These are phyloP conservation scores for Candida hispaniensis DNA, from an alignment of 805 yeast species.

Conservation along the genomic window DNA sequence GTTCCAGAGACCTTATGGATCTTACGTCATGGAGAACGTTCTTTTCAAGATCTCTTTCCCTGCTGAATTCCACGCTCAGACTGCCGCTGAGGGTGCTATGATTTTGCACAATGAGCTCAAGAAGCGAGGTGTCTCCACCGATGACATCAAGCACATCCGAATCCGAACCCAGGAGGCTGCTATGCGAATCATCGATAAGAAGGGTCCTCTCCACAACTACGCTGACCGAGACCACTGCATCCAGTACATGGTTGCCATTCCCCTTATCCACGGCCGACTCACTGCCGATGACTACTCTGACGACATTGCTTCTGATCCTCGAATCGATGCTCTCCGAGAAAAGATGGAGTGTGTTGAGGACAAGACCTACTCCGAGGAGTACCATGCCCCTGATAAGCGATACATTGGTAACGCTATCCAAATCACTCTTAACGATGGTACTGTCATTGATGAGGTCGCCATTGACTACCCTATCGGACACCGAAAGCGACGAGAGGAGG, in stretches of 20 bases:
- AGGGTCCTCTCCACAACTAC: conserved; percentile 49
- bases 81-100: conserved; percentile 51
- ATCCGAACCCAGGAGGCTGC: conserved; percentile 55
- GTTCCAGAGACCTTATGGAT: conserved; percentile 45
- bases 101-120: conserved; percentile 33
- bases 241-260: conserved; percentile 52
- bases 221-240: conserved; percentile 59
- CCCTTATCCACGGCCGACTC: conserved; percentile 43
- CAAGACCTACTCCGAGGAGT: conserved; percentile 38
- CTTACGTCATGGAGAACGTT: conserved; percentile 54
- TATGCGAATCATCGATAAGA: conserved; percentile 47
- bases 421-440: conserved; percentile 44
- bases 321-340: conserved; percentile 40
- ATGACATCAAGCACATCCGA: conserved; percentile 40
- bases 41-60: conserved; percentile 53
- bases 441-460: conserved; percentile 40
- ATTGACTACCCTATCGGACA: conserved; percentile 53
- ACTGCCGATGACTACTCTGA: conserved; percentile 51
- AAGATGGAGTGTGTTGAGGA: conserved; percentile 49
- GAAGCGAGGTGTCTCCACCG: conserved; percentile 34
- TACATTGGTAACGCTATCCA: conserved; percentile 46
- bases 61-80: conserved; percentile 57
- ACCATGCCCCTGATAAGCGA: conserved; percentile 47
- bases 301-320: conserved; percentile 40
- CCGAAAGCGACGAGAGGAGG: conserved; percentile 47